phyloP scores from a whole-genome alignment of 1,139 yeast genomes.

The Scheffersomyces lignicola region DNA sequence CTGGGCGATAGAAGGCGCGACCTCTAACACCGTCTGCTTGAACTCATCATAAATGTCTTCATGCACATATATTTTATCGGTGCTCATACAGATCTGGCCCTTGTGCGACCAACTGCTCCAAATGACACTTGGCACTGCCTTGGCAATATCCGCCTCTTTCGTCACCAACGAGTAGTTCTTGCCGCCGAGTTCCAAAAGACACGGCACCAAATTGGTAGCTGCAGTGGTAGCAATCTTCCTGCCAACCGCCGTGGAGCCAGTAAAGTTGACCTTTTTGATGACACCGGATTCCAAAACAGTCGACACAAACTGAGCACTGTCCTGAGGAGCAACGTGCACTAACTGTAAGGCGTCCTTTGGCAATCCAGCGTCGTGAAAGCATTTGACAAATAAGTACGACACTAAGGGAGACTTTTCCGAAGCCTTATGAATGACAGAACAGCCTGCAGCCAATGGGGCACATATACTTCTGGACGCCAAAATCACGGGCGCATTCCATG shows the following conservation, averaged over 20 bases:
- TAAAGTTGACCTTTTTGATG: conserved; percentile 40
- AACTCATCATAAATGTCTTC: conserved; percentile 30
- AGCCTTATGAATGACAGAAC: conserved; percentile 45
- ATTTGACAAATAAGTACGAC: conserved; percentile 29
- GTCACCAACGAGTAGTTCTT: conserved; percentile 37
- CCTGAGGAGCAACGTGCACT: conserved; percentile 30
- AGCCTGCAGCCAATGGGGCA: conserved; percentile 52
- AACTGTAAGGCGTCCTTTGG: conserved; percentile 36
- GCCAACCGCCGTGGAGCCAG: conserved; percentile 46
- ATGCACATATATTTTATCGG: conserved; percentile 38
- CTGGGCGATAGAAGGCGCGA: conserved; percentile 16
- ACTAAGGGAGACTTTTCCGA: conserved; percentile 37
- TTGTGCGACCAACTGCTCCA: conserved; percentile 41
- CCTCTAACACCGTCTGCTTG: conserved; percentile 19
- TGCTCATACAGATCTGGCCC: conserved; percentile 50
- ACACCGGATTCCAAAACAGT: conserved; percentile 23
- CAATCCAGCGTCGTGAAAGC: conserved; percentile 39
- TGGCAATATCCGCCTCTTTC: conserved; percentile 31
- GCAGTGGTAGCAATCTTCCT: conserved; percentile 31
- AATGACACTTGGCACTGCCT: conserved; percentile 29
- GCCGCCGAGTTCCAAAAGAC: conserved; percentile 45
- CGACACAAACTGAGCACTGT: conserved; percentile 24
- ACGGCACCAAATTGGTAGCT: conserved; percentile 37
- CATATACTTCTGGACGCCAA: conserved; percentile 36
- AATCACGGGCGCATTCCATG: conserved; percentile 52